Evolutionary conservation across 108 stramenopile genomes (phyloP), one percentile per base, ranked within the genome.

Genomic region (Fistulifera solaris): DNA sequence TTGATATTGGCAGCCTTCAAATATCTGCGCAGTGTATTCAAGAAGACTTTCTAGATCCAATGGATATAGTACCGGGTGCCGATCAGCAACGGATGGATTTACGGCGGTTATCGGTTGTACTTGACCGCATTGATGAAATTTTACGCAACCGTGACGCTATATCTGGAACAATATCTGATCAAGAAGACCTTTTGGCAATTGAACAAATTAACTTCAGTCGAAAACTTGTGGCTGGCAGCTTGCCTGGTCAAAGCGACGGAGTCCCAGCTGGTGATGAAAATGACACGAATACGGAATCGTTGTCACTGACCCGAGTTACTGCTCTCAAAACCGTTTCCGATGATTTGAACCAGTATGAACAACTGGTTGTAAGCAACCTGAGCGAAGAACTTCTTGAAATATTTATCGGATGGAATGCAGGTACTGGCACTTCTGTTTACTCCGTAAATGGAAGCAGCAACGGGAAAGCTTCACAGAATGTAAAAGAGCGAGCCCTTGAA

Each of bases 301-400:
- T 35, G 8, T 8, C 31, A 8, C 49, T 87, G 48, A 68, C 59
- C 7, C 74, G 70, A 55, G 52, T 85, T 28, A 50, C 58, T 26
- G 76, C 85, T 10, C 52, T 92, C 42, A 72, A 67, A 27, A 71
- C 82, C 16, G 67, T 80, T 22, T 67, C 67, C 0, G 75, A 78
- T 21, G 86, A 87, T 46, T 75, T 93, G 18, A 64, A 68, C 31
- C 80, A 93, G 48, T 93, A 86, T 44, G 85, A 93, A 58, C 71
- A 77, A 22, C 61, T 93, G 18, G 82, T 88, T n/a, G 81, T 83
- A 11, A 68, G 75, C 11, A 85, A 74, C 58, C 52, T 93, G 27
- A 70, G 78, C 17, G 75, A 88, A 53, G 87, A 86, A 50, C 55
- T 93, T 27, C 81, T 87, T 24, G 89, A 91, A 38, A 73, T 76